Base-by-base conservation (phyloP, 192 early-diverging fungal genomes). In the Gorgonomyces haynaldii region DNA sequence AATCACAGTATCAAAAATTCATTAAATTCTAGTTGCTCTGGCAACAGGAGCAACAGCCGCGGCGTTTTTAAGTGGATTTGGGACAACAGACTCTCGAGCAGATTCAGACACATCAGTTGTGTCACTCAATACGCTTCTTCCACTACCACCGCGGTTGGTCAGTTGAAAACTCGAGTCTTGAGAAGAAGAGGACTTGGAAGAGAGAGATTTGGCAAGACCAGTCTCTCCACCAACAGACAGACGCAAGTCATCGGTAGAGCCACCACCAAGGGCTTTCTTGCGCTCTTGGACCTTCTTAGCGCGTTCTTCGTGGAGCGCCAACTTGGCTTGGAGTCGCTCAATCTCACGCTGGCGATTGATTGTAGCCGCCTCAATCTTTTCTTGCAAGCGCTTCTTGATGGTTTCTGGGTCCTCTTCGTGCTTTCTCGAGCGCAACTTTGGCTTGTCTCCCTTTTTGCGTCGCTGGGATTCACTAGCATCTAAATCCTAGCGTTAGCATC, bases 261-360 rank as follows among this genome's bases (percentile, higher is more conserved):
- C 57, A 23, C 42, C 50, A 40, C 66, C 71, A 26, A 74, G 52
- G 13, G 44, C 40, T 32, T 61, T 52, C 45, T 74, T 74, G 21
- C 71, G 56, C 38, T 74, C 71, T 52, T 65, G 64, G 3, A 74
- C 67, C 31, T 47, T 38, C 4, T 55, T 39, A 15, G 66, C 71
- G 38, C 66, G 71, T 49, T 64, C 48, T 24, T 74, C 71, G 45
- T 68, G 66, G 19, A 53, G 54, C 1, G 64, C 65, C 6, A 74
- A 48, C 52, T 74, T 74, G 30, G 49, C 39, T 42, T 68, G 64
- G n/a, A 74, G 58, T 50, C 67, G 67, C 6, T 42, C 53, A 3
- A 74, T 62, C 47, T 74, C 71, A 4, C 60, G 54, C 20, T 59
- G 36, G 2, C 71, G 66, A 37, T 66, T 65, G 10, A 47, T 30